Evolutionary conservation across 805 yeast genomes (phyloP).

Genomic region (Wickerhamomyces chambardii): DNA sequence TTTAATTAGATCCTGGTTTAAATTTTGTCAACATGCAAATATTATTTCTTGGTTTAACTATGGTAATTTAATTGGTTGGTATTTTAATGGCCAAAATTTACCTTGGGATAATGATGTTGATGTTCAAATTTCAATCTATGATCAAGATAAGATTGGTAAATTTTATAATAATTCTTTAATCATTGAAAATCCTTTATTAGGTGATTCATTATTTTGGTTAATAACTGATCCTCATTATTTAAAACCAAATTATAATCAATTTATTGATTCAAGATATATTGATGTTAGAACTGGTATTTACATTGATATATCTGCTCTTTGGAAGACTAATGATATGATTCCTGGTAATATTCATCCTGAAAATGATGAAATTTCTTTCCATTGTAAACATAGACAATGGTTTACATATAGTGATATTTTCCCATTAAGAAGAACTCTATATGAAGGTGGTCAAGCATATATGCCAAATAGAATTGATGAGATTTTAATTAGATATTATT

Average conservation of each 20-base stretch:
- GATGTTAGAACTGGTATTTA: conserved; percentile 40
- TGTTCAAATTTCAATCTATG: conserved; percentile 46
- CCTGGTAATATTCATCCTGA: conserved; percentile 7
- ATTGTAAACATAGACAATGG: conserved; percentile 15
- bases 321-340: conserved; percentile 9
- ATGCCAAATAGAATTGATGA: conserved; percentile 29
- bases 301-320: conserved; percentile 38
- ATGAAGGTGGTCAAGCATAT: conserved; percentile 35
- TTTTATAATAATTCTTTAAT: conserved; percentile 40
- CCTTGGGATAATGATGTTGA: conserved; percentile 60
- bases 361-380: conserved; percentile 6
- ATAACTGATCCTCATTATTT: conserved; percentile 23
- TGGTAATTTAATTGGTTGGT: conserved; percentile 56
- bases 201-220: conserved; percentile 25
- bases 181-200: conserved; percentile 27
- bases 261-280: conserved; percentile 32
- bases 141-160: conserved; percentile 33
- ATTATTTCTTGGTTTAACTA: conserved; percentile 53
- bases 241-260: conserved; percentile 32
- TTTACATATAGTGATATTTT: conserved; percentile 22
- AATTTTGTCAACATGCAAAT: conserved; percentile 33
- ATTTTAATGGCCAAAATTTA: conserved; percentile 46
- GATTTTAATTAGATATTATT: conserved; percentile 28
- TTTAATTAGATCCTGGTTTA: conserved; percentile 43
- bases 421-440: conserved; percentile 29